Conservation (phyloP, 1,139 yeast species). For the Protomyces arabidopsidicola region DNA sequence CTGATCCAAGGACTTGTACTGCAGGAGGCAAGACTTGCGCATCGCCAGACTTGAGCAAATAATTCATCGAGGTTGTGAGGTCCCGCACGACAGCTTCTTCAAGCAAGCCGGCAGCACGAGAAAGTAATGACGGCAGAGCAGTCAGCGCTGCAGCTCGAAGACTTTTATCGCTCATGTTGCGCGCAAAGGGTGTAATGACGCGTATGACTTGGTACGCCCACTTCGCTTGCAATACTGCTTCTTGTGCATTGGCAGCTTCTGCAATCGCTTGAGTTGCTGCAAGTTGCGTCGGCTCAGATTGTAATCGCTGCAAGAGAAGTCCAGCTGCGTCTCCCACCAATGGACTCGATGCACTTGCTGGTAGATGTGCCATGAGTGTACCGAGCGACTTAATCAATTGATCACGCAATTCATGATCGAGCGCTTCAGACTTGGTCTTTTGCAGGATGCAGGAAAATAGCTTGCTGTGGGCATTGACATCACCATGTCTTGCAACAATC, state of each 20-base stretch:
- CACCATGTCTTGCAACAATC: constrained; percentile 38
- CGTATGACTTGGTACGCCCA: constrained; percentile 32
- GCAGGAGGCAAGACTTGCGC: constrained; percentile 29
- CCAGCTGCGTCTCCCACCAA: constrained; percentile 33
- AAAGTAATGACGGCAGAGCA: constrained; percentile 34
- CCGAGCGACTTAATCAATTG: constrained; percentile 45
- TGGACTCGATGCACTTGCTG: background rate
- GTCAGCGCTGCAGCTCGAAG: constrained; percentile 36
- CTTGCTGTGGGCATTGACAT: constrained; percentile 34
- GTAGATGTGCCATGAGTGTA: constrained; percentile 31
- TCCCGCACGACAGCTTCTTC: constrained; percentile 29
- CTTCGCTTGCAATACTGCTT: constrained; percentile 33
- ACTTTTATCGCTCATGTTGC: constrained; percentile 35
- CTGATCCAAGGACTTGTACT: constrained; percentile 14
- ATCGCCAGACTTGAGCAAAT: constrained; percentile 25
- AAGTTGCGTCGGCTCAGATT: constrained; percentile 38
- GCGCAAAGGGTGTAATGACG: constrained; percentile 29
- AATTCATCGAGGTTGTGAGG: constrained; percentile 23
- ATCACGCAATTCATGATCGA: constrained; percentile 52
- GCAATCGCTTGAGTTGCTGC: constrained; percentile 36
- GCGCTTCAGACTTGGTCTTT: constrained; percentile 45
- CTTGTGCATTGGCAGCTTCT: constrained; percentile 22
- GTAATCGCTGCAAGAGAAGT: constrained; percentile 35
- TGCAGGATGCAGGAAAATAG: constrained; percentile 38
- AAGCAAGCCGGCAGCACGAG: constrained; percentile 7